Conservation (phyloP, 345 rosid species). For the Gossypium herbaceum region DNA sequence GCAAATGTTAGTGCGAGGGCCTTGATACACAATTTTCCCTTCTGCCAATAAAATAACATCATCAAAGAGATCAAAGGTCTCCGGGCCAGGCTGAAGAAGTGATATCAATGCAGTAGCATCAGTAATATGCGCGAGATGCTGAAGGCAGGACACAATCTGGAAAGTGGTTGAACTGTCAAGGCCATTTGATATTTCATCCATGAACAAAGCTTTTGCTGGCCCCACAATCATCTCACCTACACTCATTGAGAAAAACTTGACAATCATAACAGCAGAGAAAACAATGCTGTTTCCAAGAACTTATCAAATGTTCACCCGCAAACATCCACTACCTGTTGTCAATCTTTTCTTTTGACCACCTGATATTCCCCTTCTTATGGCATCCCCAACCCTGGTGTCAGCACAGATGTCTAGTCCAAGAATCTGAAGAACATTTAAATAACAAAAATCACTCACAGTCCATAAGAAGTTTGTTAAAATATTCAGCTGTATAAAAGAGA, state of each 20-base stretch:
- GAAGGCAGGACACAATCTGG: slow-evolving; percentile 55
- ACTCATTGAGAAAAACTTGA: neutral
- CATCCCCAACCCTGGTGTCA: slow-evolving; percentile 47
- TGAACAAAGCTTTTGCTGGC: slow-evolving; percentile 54
- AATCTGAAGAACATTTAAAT: slow-evolving; percentile 23
- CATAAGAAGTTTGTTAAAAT: neutral
- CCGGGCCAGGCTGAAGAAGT: slow-evolving; percentile 74
- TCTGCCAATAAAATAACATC: slow-evolving; percentile 59
- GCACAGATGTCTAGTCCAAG: slow-evolving; percentile 51
- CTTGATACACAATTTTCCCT: slow-evolving; percentile 62
- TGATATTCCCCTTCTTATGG: slow-evolving; percentile 46
- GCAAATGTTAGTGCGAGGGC: slow-evolving; percentile 37
- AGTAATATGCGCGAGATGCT: slow-evolving; percentile 49
- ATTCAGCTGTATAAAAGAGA: slow-evolving; percentile 15
- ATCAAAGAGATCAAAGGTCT: slow-evolving; percentile 61
- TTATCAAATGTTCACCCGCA: neutral
- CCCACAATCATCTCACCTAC: slow-evolving; percentile 77
- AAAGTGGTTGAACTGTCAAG: slow-evolving; percentile 64
- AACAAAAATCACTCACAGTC: neutral
- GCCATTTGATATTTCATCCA: slow-evolving; percentile 81
- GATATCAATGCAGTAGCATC: slow-evolving; percentile 54
- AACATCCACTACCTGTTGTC: slow-evolving; percentile 39
- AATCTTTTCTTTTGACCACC: slow-evolving; percentile 50
- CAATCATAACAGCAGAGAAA: neutral
- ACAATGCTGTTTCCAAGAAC: neutral